Evolutionary conservation across 2,329 filamentous ascomycete genomes (phyloP), one percentile per base, ranked within the genome.

Genomic region (Blumeria graminis): DNA sequence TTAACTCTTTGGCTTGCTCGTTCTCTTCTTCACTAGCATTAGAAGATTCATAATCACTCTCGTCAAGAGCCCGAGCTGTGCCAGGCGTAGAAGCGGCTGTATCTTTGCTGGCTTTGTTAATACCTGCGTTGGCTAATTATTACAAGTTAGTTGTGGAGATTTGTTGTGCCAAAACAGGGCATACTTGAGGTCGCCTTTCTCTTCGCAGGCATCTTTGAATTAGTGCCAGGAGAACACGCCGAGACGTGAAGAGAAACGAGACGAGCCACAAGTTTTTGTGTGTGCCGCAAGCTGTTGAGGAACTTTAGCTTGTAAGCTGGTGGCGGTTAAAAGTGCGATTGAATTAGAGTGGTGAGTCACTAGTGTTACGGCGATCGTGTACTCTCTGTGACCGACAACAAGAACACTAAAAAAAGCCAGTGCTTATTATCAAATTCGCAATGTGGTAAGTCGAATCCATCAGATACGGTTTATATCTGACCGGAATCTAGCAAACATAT

Each of bases 401-500:
- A 28, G 22, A 28, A 28, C 22, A 28, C 22, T 28, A 48, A 8
- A 16, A 8, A 48, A 10, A 10, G 5, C 18, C n/a, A 22, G 33
- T 14, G 41, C n/a, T 18, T 14, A 8, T 8, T 18, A 3, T 39
- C 3, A n/a, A 41, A 34, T 11, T 52, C 36, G 60, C 39, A 51
- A 67, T 67, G 65, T 67, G 65, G 65, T 67, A 58, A 61, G 62
- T 14, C 35, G 28, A 4, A 11, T 43, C 59, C 58, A 45, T 59
- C 51, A 38, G 61, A 60, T 28, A 28, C 22, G 22, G 1, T 28
- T 28, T 28, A 28, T 4, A 28, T 28, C 22, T 28, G 4, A 28
- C 22, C 22, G 22, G 22, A 28, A 32, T 53, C 56, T 63, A 95
- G 92, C 76, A 96, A 96, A 77, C 92, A 98, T 74, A 76, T 98